phyloP scores from a whole-genome alignment of 768 basidiomycete genomes.

The Phanerodontia chrysosporium region DNA sequence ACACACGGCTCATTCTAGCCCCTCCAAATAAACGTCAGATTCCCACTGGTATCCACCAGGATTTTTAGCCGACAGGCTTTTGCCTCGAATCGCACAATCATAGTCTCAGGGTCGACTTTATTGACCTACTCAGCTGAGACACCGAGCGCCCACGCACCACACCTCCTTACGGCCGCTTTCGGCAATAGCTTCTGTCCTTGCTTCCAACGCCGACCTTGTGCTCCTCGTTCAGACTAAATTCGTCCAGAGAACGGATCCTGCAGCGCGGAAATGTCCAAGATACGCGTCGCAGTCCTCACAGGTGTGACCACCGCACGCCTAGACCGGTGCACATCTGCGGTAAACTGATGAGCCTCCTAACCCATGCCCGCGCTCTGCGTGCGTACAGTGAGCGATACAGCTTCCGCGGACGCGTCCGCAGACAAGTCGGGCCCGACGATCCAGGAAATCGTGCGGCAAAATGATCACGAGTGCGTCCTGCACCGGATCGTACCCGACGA shows the following conservation, averaged over 20 bases:
- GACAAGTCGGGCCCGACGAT: slow-evolving; percentile 71
- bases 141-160: neutral
- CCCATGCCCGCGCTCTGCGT: neutral
- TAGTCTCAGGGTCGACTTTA: neutral
- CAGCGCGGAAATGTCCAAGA: slow-evolving; percentile 2
- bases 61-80: neutral
- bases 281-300: slow-evolving; percentile 27
- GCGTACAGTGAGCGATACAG: slow-evolving; percentile 67
- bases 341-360: neutral
- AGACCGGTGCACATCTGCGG: neutral
- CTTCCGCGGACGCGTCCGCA: slow-evolving; percentile 38
- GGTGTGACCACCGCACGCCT: slow-evolving; percentile 13
- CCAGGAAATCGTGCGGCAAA: slow-evolving; percentile 39
- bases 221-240: neutral
- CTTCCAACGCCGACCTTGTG: neutral
- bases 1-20: neutral
- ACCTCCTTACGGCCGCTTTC: neutral
- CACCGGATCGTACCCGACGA: slow-evolving; percentile 63
- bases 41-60: neutral
- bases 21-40: too few relatives aligned
- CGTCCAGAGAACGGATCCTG: neutral
- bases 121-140: neutral
- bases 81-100: neutral
- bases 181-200: neutral
- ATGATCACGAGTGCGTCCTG: slow-evolving; percentile 34